These are phyloP conservation scores for Diaporthe citriasiana DNA, from an alignment of 2,329 filamentous ascomycete genomes.

Conservation along the genomic window DNA sequence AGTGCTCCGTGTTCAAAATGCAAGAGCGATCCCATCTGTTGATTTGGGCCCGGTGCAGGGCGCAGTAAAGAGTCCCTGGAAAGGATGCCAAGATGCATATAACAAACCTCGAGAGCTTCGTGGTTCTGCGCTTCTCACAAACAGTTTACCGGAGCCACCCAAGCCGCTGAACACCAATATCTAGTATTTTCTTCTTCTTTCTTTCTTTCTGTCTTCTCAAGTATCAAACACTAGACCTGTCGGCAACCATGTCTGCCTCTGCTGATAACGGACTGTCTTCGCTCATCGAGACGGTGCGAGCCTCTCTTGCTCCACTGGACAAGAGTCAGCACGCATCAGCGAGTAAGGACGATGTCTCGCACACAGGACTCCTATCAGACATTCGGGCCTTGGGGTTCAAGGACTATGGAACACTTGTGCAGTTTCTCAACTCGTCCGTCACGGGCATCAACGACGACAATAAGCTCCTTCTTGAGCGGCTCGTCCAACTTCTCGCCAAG, in stretches of 20 bases:
- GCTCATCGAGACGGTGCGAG: neutral
- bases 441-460: conserved; percentile 41
- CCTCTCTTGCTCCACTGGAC: neutral
- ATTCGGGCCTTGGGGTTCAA: conserved; percentile 49
- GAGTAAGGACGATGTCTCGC: neutral
- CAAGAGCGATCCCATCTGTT: conserved; percentile 1
- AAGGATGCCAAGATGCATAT: neutral
- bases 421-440: conserved; percentile 38
- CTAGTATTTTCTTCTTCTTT: neutral
- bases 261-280: neutral
- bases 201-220: too few species aligned
- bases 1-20: neutral
- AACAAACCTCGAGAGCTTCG: neutral
- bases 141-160: neutral
- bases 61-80: neutral
- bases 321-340: neutral
- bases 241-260: neutral
- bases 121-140: neutral
- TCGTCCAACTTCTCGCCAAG: conserved; percentile 46
- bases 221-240: neutral
- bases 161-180: neutral
- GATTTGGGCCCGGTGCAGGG: neutral
- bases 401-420: conserved; percentile 47
- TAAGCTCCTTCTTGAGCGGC: conserved; percentile 39
- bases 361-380: conserved; percentile 37